phyloP scores from a whole-genome alignment of 805 yeast species.

The Candida golubevii region DNA sequence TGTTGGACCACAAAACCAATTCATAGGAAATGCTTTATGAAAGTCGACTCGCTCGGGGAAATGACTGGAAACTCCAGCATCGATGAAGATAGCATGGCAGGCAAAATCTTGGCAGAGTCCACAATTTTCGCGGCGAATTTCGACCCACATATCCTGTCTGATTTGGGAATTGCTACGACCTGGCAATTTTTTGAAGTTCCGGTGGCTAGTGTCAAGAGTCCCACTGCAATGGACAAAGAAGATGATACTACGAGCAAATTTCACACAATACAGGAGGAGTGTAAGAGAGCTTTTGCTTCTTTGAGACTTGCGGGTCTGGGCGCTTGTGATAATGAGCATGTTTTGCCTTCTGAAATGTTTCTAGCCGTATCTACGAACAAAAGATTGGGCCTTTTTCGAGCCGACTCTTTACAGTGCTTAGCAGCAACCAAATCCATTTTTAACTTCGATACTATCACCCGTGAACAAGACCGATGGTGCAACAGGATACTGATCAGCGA shows the following conservation, averaged over 20 bases:
- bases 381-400: slow-evolving; percentile 11
- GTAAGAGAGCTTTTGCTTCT: slow-evolving; percentile 20
- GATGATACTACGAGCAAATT: slow-evolving; percentile 14
- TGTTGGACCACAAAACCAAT: slow-evolving; percentile 53
- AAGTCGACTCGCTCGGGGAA: slow-evolving; percentile 45
- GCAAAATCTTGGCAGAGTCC: slow-evolving; percentile 39
- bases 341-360: not conserved
- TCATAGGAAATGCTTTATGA: slow-evolving; percentile 37
- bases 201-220: slow-evolving; percentile 11
- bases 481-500: slow-evolving; percentile 34
- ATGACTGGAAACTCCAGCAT: slow-evolving; percentile 44
- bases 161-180: slow-evolving; percentile 27
- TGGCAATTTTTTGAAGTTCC: slow-evolving; percentile 35
- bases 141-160: slow-evolving; percentile 16
- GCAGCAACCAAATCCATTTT: slow-evolving; percentile 13
- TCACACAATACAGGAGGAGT: slow-evolving; percentile 31
- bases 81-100: slow-evolving; percentile 25
- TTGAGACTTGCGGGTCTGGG: no score
- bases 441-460: slow-evolving; percentile 1
- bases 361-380: slow-evolving; percentile 14
- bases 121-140: slow-evolving; percentile 21
- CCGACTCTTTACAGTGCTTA: slow-evolving; percentile 11
- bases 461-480: slow-evolving; percentile 27
- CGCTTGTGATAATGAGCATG: no score
- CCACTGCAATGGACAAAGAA: not conserved